Base-by-base conservation (phyloP, 495 filamentous ascomycete species). In the Talaromyces proteolyticus region DNA sequence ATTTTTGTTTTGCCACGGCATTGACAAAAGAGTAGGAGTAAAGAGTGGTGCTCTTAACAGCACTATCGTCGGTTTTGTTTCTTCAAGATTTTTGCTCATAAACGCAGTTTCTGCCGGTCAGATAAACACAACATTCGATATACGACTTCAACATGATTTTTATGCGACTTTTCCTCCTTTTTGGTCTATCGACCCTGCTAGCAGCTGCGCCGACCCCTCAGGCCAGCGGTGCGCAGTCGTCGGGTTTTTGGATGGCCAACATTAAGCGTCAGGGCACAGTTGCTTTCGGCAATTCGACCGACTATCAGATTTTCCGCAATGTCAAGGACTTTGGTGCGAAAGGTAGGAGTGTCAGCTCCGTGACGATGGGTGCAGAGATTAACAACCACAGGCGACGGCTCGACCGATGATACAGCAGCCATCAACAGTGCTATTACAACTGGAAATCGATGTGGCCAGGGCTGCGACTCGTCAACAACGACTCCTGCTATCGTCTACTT, bases 391-490 rank as follows among this genome's bases (percentile, higher is more conserved):
- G 85, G 85, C 62, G 87, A 93, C 50, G 90, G 90, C 21, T 64
- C 73, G 1, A 89, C 86, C 4, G 91, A 96, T 64, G 91, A 95
- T 60, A 92, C 89, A 2, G 83, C 63, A 16, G 89, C 91, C n/a
- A 93, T 96, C 75, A 95, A 95, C 69, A 66, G 74, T 51, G 91
- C 91, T 24, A 89, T 95, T 53, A 70, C 79, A 8, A 80, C 82
- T 41, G 88, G 89, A 20, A 74, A 76, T 49, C 88, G 91, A 17
- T 96, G 91, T 59, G 87, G 82, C 38, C 60, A 74, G 56, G 78
- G 81, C 45, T 96, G 91, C 62, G 85, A 91, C 52, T 94, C 89
- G 6, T 77, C 79, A n/a, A 96, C 91, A 8, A 79, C 75, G 7
- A 80, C 84, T 3, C 85, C 85, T 0, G 87, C 86, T 3, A 63